Evolutionary conservation across 192 early-diverging fungal species (phyloP).

Genomic region (Thamnidium elegans): DNA sequence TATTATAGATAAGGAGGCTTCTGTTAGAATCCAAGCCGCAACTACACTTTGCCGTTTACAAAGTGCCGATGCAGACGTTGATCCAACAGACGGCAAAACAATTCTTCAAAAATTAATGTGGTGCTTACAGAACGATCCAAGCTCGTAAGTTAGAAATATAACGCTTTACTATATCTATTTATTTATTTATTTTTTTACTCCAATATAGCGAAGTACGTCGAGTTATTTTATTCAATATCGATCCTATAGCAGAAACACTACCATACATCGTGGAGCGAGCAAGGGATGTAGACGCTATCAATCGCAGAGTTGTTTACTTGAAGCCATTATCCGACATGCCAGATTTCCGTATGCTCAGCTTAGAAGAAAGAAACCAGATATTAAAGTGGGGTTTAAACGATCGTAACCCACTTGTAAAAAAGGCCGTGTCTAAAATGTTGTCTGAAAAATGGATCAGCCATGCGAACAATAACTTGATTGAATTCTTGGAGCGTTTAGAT

Average conservation of each 20-base stretch:
- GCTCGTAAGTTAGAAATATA: constrained; percentile 49
- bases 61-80: constrained; percentile 54
- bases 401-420: constrained; percentile 72
- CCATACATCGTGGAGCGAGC: constrained; percentile 73
- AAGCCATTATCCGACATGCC: constrained; percentile 66
- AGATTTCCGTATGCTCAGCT: constrained; percentile 66
- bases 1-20: constrained; percentile 76
- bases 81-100: constrained; percentile 50
- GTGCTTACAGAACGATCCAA: constrained; percentile 71
- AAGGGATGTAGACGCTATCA: constrained; percentile 73
- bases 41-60: constrained; percentile 76
- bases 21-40: constrained; percentile 75
- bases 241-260: constrained; percentile 56
- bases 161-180: neutral
- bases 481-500: constrained; percentile 70
- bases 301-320: constrained; percentile 67
- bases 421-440: constrained; percentile 69
- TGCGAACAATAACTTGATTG: constrained; percentile 69
- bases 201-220: constrained; percentile 75
- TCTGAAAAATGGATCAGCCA: constrained; percentile 70
- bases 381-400: constrained; percentile 78
- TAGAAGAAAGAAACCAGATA: constrained; percentile 67
- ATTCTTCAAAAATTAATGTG: constrained; percentile 63
- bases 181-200: constrained; percentile 14
- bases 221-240: constrained; percentile 74